phyloP scores from a whole-genome alignment of 2,329 filamentous ascomycete species.

The Lachnellula cervina region DNA sequence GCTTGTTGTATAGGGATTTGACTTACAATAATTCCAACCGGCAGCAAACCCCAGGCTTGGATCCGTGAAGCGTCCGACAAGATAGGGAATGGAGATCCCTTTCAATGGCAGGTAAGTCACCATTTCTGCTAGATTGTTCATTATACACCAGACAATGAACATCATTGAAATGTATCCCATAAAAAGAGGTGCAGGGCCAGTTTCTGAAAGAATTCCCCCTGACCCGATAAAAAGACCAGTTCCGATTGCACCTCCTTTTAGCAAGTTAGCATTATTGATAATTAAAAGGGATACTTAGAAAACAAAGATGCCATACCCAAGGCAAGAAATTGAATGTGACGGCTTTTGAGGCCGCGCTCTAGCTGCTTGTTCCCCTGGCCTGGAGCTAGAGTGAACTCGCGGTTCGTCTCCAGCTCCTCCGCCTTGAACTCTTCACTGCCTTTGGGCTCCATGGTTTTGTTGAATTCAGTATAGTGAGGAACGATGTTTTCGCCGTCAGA shows the following conservation, averaged over 20 bases:
- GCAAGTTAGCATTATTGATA: conserved; percentile 1
- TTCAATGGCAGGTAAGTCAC: conserved; percentile 50
- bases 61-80: conserved; percentile 51
- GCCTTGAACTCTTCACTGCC: conserved; percentile 6
- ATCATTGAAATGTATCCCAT: conserved; percentile 47
- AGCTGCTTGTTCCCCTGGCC: conserved; percentile 37
- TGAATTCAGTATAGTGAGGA: neutral
- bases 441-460: conserved; percentile 1
- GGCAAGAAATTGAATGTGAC: conserved; percentile 57
- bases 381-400: conserved; percentile 35
- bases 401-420: conserved; percentile 15
- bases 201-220: conserved; percentile 40
- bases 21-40: conserved; percentile 26
- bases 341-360: conserved; percentile 52
- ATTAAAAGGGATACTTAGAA: neutral
- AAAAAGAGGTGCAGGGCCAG: conserved; percentile 45
- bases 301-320: conserved; percentile 36
- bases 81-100: conserved; percentile 53
- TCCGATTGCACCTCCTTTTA: conserved; percentile 36
- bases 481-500: neutral
- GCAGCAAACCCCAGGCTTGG: conserved; percentile 19
- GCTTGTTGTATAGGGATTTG: too few species aligned
- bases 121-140: conserved; percentile 53
- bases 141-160: conserved; percentile 47
- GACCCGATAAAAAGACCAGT: conserved; percentile 50